Conservation (phyloP, 2,329 filamentous ascomycete genomes). For the Penicillium thymicola region DNA sequence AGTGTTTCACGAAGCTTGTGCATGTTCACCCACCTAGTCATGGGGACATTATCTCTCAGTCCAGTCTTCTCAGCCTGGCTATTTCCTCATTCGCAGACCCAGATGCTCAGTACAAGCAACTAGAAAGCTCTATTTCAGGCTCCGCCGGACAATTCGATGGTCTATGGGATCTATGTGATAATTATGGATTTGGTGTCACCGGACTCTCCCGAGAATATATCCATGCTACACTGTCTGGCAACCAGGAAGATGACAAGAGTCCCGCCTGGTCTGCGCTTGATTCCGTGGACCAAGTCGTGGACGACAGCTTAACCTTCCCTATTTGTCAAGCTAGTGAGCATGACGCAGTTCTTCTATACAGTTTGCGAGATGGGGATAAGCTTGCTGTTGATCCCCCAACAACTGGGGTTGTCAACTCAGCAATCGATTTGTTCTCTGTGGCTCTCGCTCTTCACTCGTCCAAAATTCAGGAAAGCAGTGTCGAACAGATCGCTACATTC, state of each 20-base stretch:
- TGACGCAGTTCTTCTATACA: slow-evolving; percentile 78
- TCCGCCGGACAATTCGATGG: slow-evolving; percentile 87
- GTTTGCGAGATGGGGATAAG: slow-evolving; percentile 48
- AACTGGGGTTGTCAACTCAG: slow-evolving; percentile 91
- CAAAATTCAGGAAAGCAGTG: slow-evolving; percentile 91
- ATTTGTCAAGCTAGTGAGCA: slow-evolving; percentile 83
- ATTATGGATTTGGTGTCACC: slow-evolving; percentile 90
- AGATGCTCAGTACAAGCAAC: slow-evolving; percentile 68
- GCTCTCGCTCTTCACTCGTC: slow-evolving; percentile 83
- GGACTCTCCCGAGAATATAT: slow-evolving; percentile 77
- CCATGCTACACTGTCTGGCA: slow-evolving; percentile 66
- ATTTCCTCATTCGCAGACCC: slow-evolving; percentile 92
- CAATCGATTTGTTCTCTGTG: slow-evolving; percentile 88
- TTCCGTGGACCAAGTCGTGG: slow-evolving; percentile 37
- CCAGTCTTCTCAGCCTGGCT: slow-evolving; percentile 83
- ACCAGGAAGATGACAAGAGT: slow-evolving; percentile 60
- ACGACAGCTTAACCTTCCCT: slow-evolving; percentile 52
- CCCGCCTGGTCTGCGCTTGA: slow-evolving; percentile 40
- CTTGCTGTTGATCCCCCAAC: slow-evolving; percentile 71
- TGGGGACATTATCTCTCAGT: slow-evolving; percentile 81
- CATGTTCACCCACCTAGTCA: slow-evolving; percentile 82
- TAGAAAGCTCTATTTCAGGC: slow-evolving; percentile 88
- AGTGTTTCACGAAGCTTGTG: slow-evolving; percentile 90
- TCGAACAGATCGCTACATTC: slow-evolving; percentile 90
- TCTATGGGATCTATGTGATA: slow-evolving; percentile 92